Conservation (phyloP, 768 basidiomycete species). For the Suillus placidus region DNA sequence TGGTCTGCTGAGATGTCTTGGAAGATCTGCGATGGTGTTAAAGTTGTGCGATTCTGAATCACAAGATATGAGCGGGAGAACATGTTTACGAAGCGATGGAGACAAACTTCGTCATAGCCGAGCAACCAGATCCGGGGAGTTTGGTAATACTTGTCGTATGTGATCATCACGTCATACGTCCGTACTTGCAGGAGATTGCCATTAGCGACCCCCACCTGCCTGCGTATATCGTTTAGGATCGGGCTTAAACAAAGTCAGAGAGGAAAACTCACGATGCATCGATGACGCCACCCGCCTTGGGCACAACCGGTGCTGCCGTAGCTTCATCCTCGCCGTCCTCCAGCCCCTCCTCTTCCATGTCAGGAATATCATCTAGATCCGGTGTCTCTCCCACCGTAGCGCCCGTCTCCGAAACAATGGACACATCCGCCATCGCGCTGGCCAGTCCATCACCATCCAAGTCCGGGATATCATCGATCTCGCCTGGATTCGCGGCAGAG, state of each 20-base stretch:
- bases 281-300: constrained; percentile 45
- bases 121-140: constrained; percentile 97
- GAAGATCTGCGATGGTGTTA: constrained; percentile 90
- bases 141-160: constrained; percentile 99
- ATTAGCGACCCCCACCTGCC: constrained; percentile 66
- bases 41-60: constrained; percentile 78
- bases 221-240: constrained; percentile 30
- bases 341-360: constrained; percentile 96
- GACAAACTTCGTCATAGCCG: constrained; percentile 90
- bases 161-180: constrained; percentile 99
- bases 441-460: constrained; percentile 60
- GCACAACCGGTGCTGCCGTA: constrained; percentile 68
- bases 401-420: constrained; percentile 40
- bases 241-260: neutral
- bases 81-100: constrained; percentile 3
- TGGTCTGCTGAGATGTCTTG: constrained; percentile 98
- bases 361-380: constrained; percentile 96
- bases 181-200: constrained; percentile 92
- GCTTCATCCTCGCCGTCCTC: constrained; percentile 90
- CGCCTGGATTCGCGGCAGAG: constrained; percentile 58
- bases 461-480: constrained; percentile 88
- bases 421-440: constrained; percentile 48
- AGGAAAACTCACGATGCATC: constrained; percentile 50
- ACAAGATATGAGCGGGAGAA: constrained; percentile 4
- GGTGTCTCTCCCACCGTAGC: constrained; percentile 63